phyloP scores from a whole-genome alignment of 176 grass and related monocot genomes.

The Chloris gayana region DNA sequence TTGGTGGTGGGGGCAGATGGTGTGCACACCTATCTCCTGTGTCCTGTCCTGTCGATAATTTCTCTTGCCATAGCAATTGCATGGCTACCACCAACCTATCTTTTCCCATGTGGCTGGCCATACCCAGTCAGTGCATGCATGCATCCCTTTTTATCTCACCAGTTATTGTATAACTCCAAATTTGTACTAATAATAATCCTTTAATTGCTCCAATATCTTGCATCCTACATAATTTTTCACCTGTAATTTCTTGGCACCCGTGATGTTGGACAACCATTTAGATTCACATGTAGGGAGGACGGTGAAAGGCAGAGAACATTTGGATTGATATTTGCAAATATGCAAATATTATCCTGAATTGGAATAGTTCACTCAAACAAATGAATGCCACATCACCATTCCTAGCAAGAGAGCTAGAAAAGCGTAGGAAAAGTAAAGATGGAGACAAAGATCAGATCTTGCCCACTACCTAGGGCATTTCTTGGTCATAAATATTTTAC shows the following conservation, averaged over 20 bases:
- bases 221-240: slow-evolving; percentile 13
- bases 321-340: slow-evolving; percentile 22
- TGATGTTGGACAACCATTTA: background rate
- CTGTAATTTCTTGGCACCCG: slow-evolving; percentile 13
- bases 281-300: background rate
- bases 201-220: slow-evolving; percentile 3
- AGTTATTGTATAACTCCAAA: slow-evolving; percentile 30
- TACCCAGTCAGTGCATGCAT: background rate
- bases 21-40: slow-evolving; percentile 2
- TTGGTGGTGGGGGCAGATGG: slow-evolving; percentile 42
- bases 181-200: slow-evolving; percentile 1
- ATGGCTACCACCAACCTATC: slow-evolving; percentile 23
- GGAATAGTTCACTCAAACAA: slow-evolving; percentile 31
- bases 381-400: slow-evolving; percentile 50
- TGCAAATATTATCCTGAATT: slow-evolving; percentile 23
- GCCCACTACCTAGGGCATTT: slow-evolving; percentile 29
- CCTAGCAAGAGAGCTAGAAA: slow-evolving; percentile 9
- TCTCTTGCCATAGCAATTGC: slow-evolving; percentile 5
- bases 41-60: slow-evolving; percentile 22
- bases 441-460: slow-evolving; percentile 54
- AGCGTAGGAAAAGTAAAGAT: slow-evolving; percentile 39
- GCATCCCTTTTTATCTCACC: background rate
- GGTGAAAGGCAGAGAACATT: background rate
- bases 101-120: slow-evolving; percentile 21
- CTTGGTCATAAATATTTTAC: background rate